A percentile compares a stretch with the other conserved stretches of the same genome.
Conservation (phyloP, 176 grass and related monocot species). For the Aegilops bicornis region DNA sequence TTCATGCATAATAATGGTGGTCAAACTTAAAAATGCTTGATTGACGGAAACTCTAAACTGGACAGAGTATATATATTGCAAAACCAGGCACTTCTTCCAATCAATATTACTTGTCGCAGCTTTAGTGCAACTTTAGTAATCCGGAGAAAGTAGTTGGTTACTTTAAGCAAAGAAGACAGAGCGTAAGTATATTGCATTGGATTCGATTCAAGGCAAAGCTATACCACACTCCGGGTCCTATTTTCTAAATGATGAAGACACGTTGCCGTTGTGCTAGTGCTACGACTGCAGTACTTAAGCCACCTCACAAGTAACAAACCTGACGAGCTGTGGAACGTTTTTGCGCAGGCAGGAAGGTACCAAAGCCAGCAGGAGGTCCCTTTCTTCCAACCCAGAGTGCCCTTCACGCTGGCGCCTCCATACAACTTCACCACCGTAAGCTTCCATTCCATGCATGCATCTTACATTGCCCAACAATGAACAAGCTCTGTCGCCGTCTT, state of each 20-base stretch:
- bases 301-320: neutral
- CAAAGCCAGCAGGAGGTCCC: constrained; percentile 80
- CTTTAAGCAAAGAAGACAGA: neutral
- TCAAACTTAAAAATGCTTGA: neutral
- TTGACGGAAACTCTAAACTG: neutral
- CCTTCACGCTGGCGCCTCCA: constrained; percentile 39
- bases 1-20: neutral
- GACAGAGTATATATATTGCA: neutral
- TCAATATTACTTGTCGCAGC: too few species aligned
- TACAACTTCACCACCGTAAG: constrained; percentile 50
- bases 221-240: neutral
- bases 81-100: neutral
- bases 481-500: neutral
- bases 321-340: neutral
- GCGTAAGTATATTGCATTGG: neutral
- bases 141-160: neutral
- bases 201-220: neutral
- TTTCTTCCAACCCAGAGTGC: constrained; percentile 62
- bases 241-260: constrained; percentile 1
- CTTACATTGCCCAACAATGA: neutral
- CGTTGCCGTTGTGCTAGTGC: constrained; percentile 13
- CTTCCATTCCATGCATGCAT: neutral
- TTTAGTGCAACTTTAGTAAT: too few species aligned
- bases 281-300: neutral
- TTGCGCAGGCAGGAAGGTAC: constrained; percentile 67